phyloP scores from a whole-genome alignment of 768 basidiomycete genomes.

The Harrya chromipes region DNA sequence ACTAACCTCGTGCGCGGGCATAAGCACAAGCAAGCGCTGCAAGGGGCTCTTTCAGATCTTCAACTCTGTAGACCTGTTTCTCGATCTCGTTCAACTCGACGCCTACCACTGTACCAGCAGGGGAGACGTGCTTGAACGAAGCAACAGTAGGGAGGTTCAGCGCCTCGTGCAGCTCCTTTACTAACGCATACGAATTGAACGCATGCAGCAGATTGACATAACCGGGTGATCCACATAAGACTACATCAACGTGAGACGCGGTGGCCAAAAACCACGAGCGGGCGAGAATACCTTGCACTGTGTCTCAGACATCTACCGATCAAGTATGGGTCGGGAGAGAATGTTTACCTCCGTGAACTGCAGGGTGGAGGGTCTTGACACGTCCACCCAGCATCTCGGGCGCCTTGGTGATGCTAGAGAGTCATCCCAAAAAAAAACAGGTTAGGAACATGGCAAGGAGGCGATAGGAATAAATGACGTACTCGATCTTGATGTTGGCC shows the following conservation, averaged over 20 bases:
- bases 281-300: conserved; percentile 81
- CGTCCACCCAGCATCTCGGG: conserved; percentile 99
- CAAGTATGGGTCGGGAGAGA: background rate
- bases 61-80: conserved; percentile 94
- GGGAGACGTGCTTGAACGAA: conserved; percentile 99
- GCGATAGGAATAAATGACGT: conserved; percentile 34
- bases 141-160: conserved; percentile 91
- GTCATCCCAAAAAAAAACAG: conserved; percentile 72
- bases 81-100: conserved; percentile 77
- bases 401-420: conserved; percentile 94
- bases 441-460: conserved; percentile 7
- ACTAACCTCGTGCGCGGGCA: conserved; percentile 86
- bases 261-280: conserved; percentile 45
- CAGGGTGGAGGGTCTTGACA: conserved; percentile 97
- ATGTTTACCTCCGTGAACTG: conserved; percentile 88
- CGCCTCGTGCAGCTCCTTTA: conserved; percentile 88
- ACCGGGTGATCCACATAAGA: conserved; percentile 90
- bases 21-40: conserved; percentile 91
- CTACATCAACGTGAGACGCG: conserved; percentile 38
- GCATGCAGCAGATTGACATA: conserved; percentile 99
- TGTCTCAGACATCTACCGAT: conserved; percentile 4
- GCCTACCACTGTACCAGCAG: conserved; percentile 94
- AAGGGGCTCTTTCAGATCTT: conserved; percentile 87
- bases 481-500: conserved; percentile 88
- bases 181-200: conserved; percentile 94